These are phyloP conservation scores for Dysphania ambrosioides DNA, from an alignment of 148 eudicot genomes.

Conservation along the genomic window DNA sequence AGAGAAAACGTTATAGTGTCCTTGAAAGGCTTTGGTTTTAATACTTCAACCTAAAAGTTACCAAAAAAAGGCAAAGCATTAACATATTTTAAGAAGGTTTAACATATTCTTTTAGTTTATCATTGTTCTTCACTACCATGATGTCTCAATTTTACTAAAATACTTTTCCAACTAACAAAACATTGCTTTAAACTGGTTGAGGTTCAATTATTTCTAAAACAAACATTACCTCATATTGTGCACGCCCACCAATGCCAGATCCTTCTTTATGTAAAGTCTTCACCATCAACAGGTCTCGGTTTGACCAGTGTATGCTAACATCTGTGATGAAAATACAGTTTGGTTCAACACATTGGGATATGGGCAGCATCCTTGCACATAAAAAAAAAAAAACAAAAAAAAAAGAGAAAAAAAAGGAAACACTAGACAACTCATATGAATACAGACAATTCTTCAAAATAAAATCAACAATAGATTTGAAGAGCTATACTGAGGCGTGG, in stretches of 20 bases:
- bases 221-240: conserved; percentile 51
- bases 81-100: not conserved
- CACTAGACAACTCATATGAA: not conserved
- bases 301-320: conserved; percentile 57
- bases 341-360: not conserved
- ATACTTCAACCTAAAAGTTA: conserved; percentile 42
- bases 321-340: conserved; percentile 31
- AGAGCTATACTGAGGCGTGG: too few species aligned
- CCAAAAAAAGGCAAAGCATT: not conserved
- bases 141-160: not conserved
- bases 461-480: not conserved
- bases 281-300: conserved; percentile 41
- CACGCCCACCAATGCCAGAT: conserved; percentile 43
- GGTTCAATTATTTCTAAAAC: not conserved
- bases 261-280: conserved; percentile 42
- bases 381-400: not conserved
- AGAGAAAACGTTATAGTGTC: conserved; percentile 57
- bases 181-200: not conserved
- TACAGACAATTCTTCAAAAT: not conserved
- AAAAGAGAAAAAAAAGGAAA: not conserved
- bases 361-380: not conserved
- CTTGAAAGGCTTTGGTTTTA: conserved; percentile 36
- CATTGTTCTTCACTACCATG: not conserved
- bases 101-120: not conserved
- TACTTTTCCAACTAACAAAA: not conserved